Base-by-base conservation (phyloP, 331 rosid genomes). In the Arachis monticola region DNA sequence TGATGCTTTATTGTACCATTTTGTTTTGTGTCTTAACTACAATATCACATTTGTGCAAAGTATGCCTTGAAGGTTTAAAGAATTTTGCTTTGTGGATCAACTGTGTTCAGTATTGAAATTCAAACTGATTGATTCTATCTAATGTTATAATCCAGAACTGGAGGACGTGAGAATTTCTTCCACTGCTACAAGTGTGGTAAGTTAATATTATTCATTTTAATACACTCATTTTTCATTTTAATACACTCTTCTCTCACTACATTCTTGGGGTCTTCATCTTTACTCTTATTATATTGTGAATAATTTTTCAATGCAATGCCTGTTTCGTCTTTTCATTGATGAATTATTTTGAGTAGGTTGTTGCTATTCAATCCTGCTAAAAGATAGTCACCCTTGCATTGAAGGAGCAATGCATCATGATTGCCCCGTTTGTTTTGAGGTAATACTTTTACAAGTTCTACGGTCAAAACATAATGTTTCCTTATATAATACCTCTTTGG, bases 351-450 rank as follows among this genome's bases (percentile, higher is more conserved):
- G 57, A 75, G 4, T 50, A 91, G 98, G 97, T 76, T 93, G 98
- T 80, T 93, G 98, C 84, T 79, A 84, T 80, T 83, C 96, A 2
- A 53, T 22, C 66, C 60, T 86, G 56, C 50, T 93, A 51, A 83
- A 86, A 68, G 83, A 88, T 66, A 83, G 92, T 50, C 98, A 93
- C 77, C 93, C 93, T 31, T 93, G 98, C 60, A 86, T 93, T 48
- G 97, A 93, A 85, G 88, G 97, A 72, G 97, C 98, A 56, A 87
- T 90, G 97, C 98, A 93, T 82, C 98, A 93, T 50, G 96, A 93
- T 71, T 93, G 98, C 78, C 97, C 97, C 14, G 84, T 93, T 77
- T 93, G 98, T 80, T 93, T 82, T 61, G 98, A 93, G 96, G 98
- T 91, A 77, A 69, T 11, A 0, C 1, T 57, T 41, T 62, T 44